Base-by-base conservation (phyloP, 768 basidiomycete species). In the Astraeus odoratus region DNA sequence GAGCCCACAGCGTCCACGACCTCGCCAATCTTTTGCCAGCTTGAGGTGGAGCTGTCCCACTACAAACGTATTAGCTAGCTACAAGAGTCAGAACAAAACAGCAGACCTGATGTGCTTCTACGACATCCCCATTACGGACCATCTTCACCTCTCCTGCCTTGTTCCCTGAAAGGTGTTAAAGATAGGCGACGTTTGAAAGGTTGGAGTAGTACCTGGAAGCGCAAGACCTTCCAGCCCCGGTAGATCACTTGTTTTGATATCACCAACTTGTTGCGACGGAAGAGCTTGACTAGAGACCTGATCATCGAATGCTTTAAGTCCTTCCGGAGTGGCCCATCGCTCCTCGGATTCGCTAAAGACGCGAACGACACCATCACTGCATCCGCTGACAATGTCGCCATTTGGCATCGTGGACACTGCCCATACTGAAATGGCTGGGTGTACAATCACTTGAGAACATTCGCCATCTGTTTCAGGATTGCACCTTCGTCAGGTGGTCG, bases 371-470 rank as follows among this genome's bases (percentile, higher is more conserved):
- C 85, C 83, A 60, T 99, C 96, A 50, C 94, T 95, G 42, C 83
- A 76, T 5, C 95, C 94, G 41, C 86, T 92, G 37, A 90, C 86
- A 53, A 99, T 87, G 61, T 98, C 95, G 26, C 87, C 83, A 50
- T 92, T 91, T 1, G 89, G 83, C 74, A 92, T 81, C 5, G 81
- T 75, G 1, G 88, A 82, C 13, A 95, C 89, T 3, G 87, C 70
- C 96, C 96, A 99, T 2, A 99, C 89, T n/a, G 95, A 97, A 45
- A 95, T 89, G 7, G 91, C 91, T 6, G 96, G 93, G 57, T 96
- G 92, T 8, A 88, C 77, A 48, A 99, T 80, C 8, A 85, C 86
- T 64, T 99, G 95, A 5, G 76, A 65, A 53, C 88, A 88, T 63
- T 92, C 88, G 12, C 89, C 93, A 52, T 91, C 94, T 89, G n/a